Evolutionary conservation across 352 stramenopile genomes (phyloP), one percentile per base, ranked within the genome.

Genomic region (Globisporangium carolinianum): DNA sequence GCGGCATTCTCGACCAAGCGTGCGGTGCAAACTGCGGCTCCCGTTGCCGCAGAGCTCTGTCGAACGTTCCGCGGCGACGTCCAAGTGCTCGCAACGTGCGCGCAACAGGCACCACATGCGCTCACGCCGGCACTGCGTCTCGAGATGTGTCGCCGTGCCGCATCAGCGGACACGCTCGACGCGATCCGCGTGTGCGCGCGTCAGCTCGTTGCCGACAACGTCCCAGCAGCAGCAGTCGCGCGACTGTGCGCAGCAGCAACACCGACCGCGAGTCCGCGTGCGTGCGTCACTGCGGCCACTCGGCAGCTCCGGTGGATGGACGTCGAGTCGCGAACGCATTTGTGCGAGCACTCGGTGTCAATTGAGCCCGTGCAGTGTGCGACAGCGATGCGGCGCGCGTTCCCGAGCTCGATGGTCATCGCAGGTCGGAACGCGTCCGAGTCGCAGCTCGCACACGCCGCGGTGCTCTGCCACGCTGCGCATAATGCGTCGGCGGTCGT

Each of bases 221-320:
- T 79, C 5, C 53, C 15, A 17, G 17, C 48, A 9, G 41, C 61
- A 18, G 51, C 14, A 36, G 61, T 79, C 17, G 60, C 62, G 5
- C 57, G 62, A 18, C 55, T 77, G 8, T 90, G 80, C 51, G 67
- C 67, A 11, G 56, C 35, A 15, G 38, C 45, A 14, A 50, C 47
- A 3, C 32, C 10, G 2, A 5, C 4, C 1, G 58, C 54, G 11
- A 61, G 53, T 8, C 73, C 76, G 0, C 67, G 83, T 37, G 49
- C 35, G 6, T 90, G 76, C 36, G 73, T 81, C 17, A 45, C 84
- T 8, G 66, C 71, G 51, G 72, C 73, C 0, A 63, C 70, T 15
- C 69, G 72, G 10, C 68, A 73, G 37, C 72, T 86, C 0, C 58
- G 68, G 0, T 86, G 76, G 76, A 84, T 90, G 68, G 61, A 76